A percentile compares a stretch with the other conserved stretches of the same genome.
phyloP scores from a whole-genome alignment of 106 monocot species.

The Narthecium ossifragum region DNA sequence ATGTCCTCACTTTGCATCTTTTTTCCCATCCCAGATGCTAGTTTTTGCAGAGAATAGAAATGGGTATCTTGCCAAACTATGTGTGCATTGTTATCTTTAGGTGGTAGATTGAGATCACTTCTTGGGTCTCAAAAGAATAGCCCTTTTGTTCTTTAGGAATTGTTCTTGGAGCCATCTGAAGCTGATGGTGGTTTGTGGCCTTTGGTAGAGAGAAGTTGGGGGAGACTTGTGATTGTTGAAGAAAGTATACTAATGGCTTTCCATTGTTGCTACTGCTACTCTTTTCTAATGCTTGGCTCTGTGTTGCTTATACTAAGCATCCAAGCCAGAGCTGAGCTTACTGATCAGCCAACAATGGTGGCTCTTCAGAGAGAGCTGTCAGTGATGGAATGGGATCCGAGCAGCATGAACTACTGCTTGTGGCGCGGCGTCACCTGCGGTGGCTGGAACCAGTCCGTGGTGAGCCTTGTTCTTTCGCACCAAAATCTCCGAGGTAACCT shows the following conservation, averaged over 20 bases:
- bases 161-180: too few species aligned
- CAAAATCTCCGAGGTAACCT: slow-evolving; percentile 54
- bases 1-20: too few species aligned
- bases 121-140: too few species aligned
- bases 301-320: not conserved
- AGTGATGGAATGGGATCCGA: slow-evolving; percentile 19
- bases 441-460: slow-evolving; percentile 18
- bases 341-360: slow-evolving; percentile 27
- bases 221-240: not conserved
- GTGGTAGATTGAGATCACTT: too few species aligned
- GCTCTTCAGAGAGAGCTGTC: slow-evolving; percentile 30
- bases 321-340: slow-evolving; percentile 12
- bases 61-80: too few species aligned
- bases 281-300: not conserved
- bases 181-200: too few species aligned
- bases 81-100: too few species aligned
- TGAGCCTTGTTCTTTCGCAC: slow-evolving; percentile 35
- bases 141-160: too few species aligned
- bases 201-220: too few species aligned
- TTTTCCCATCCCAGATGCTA: too few species aligned
- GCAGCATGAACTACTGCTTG: slow-evolving; percentile 36
- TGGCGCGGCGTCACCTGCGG: slow-evolving; percentile 65
- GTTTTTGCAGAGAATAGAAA: too few species aligned
- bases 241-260: not conserved
- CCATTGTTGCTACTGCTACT: not conserved